Evolutionary conservation across 75 land plant species (phyloP), one percentile per base, ranked within the genome.

Genomic region (Picea glauca): DNA sequence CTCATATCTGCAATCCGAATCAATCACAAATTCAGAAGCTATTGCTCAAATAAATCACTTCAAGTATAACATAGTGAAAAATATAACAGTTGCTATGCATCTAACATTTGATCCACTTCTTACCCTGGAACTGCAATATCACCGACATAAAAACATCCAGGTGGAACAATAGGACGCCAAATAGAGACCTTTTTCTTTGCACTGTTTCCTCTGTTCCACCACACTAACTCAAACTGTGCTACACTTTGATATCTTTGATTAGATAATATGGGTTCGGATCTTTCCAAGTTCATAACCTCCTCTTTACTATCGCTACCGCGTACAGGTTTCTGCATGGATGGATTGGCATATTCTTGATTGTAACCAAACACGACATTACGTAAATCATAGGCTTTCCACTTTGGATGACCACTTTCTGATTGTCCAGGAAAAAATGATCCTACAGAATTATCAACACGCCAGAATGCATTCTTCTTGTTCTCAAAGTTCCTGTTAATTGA

Each of bases 61-160:
- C n/a, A 61, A 57, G 35, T 58, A 70, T 15, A 72, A 31, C 38
- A 76, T n/a, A 60, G 57, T 58, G 18, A 50, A 58, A 75, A 13
- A 58, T 35, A 38, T 8, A 70, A 7, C 40, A 76, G n/a, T 30
- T 32, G 7, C 35, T 31, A 13, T 35, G 60, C 26, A 58, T 5
- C 6, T 14, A 58, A 58, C 35, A 56, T 58, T 4, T 57, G 75
- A 83, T 20, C 17, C 20, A n/a, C n/a, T 73, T 5, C 91, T 73
- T 92, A 98, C 99, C 94, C 96, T 76, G 89, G 78, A 68, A 93
- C 83, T 70, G 92, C 99, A 80, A 98, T 65, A 81, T 98, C 99
- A 60, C 99, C 99, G 81, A 95, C 83, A 80, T 85, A 90, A 9
- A 86, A 83, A 88, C 87, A 93, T 18, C 94, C 96, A 72, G 81